Base-by-base conservation (phyloP, 2,329 filamentous ascomycete species). In the Pseudophaeomoniella oleicola region DNA sequence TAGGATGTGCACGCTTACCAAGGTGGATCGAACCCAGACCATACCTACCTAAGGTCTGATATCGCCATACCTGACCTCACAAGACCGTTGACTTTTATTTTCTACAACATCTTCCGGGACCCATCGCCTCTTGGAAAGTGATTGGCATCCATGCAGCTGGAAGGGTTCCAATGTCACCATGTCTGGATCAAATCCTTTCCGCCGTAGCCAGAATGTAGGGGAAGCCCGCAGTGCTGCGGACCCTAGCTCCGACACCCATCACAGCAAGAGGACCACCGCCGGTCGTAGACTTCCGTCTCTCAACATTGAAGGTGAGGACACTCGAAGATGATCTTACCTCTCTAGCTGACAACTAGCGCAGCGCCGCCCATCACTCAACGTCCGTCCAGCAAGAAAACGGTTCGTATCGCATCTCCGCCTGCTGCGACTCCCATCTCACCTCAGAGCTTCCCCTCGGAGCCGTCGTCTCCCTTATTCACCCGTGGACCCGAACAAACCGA, bases 151-250 rank as follows among this genome's bases (percentile, higher is more conserved):
- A 27, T 27, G 22, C 22, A 27, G 6, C n/a, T 27, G 22, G n/a
- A 6, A n/a, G 9, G n/a, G 22, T 27, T 27, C 22, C n/a, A 6
- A 27, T 18, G n/a, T 9, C 51, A 51, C 52, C 48, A 64, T 64
- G 60, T 59, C 60, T 58, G 59, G 56, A 49, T 61, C 54, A 54
- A 67, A 67, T 62, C 63, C 63, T 51, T 67, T 67, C 54, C 63
- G 63, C 55, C 57, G 52, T 58, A 63, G 50, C 11, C 14, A 34
- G 14, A 34, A 34, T 6, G n/a, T 27, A 27, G 22, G 9, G 22
- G 46, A 57, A 56, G 39, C 41, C 50, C 43, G 49, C 16, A 34
- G 19, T 19, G 16, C 17, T 19, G 32, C 32, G 15, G 30, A 6
- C 15, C 10, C 32, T 19, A 27, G 50, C 40, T 49, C 55, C 49